Evolutionary conservation across 2,329 filamentous ascomycete genomes (phyloP), one percentile per base, ranked within the genome.

Genomic region (Fusarium sp.): DNA sequence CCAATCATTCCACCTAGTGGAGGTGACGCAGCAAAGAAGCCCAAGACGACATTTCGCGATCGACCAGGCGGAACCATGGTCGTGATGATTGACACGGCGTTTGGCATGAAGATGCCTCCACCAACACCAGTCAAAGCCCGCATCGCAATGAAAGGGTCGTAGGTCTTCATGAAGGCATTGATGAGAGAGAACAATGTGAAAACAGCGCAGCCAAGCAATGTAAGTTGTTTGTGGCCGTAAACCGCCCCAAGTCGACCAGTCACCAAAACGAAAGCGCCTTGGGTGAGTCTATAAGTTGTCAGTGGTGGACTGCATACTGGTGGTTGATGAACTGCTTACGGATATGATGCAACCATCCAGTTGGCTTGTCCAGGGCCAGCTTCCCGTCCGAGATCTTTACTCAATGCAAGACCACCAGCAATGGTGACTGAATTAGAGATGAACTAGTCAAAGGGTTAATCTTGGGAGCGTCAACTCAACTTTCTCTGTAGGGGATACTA

Each of bases 201-300:
- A 67, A 80, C 79, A 4, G 28, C 20, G 8, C 78, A 80, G 8
- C 84, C 85, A 51, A 77, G 56, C 2, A 85, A 68, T 2, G 60
- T 76, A 17, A 85, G 72, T 7, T 77, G 77, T 51, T 83, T 82
- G 69, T 86, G 84, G 6, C 85, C 86, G 63, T 82, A 85, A 2
- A 87, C 76, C 44, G 83, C 82, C 1, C 84, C 85, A 2, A 87
- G 74, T 1, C 85, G 81, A 7, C 85, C 85, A 8, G 79, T 81
- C 4, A 85, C 77, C 1, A 87, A 74, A 17, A 87, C 83, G 59
- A 87, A 86, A 3, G 84, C 80, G 4, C 85, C 81, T 62, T 85
- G 83, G 0, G 84, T 82, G 14, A 85, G 74, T 3, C 81, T 83
- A 0, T 1, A 3, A 2, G 3, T 21, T 0, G n/a, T 60, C 1